A percentile compares a stretch with the other conserved stretches of the same genome.
Conservation (phyloP, 306 rosid genomes). For the Fragaria nilgerrensis region DNA sequence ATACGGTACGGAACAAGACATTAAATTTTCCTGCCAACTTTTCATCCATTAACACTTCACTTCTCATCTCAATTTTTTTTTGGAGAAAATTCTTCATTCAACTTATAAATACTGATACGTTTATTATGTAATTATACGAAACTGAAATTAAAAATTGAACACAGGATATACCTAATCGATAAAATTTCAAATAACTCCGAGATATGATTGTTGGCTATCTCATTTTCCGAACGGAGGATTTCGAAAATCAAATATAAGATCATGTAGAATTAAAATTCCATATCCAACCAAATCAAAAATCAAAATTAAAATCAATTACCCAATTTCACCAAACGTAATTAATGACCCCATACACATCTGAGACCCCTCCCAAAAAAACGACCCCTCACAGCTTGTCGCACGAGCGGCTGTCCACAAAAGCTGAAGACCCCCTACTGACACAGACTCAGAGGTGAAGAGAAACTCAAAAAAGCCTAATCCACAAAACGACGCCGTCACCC, state of each 20-base stretch:
- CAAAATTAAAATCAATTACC: too few species aligned
- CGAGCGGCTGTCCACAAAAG: slow-evolving; percentile 11
- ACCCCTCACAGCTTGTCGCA: slow-evolving; percentile 4
- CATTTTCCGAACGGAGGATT: neutral
- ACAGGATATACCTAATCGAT: too few species aligned
- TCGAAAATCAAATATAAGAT: neutral
- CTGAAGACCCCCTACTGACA: slow-evolving; percentile 9
- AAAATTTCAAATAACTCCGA: neutral
- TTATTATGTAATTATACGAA: too few species aligned
- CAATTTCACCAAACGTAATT: neutral
- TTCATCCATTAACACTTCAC: too few species aligned
- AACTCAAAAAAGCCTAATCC: neutral
- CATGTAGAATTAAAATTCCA: neutral
- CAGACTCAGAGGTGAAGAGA: neutral
- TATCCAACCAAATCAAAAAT: neutral
- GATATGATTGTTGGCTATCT: neutral
- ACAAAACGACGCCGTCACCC: slow-evolving; percentile 2
- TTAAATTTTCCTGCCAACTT: too few species aligned
- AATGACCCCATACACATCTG: too few species aligned
- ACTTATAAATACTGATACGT: too few species aligned
- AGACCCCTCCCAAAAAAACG: neutral
- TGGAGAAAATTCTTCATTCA: too few species aligned
- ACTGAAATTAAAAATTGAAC: neutral
- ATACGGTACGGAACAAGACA: too few species aligned
- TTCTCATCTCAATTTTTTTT: too few species aligned